Evolutionary conservation across 768 basidiomycete species (phyloP), one percentile per base, ranked within the genome.

Genomic region (Tephrocybe sp.): DNA sequence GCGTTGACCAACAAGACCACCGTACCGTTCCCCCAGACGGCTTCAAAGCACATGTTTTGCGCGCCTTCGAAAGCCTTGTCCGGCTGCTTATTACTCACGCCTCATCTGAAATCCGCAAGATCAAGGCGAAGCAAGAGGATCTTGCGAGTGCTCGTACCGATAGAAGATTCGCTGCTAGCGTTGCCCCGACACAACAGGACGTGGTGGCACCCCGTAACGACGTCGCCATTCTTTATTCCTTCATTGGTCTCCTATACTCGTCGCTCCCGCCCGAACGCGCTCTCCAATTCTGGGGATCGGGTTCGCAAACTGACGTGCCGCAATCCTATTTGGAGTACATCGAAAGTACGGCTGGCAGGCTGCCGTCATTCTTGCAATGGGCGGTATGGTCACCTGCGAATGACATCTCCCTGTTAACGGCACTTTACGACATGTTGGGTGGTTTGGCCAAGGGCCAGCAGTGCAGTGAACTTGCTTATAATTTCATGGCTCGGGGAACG

Each of bases 61-160:
- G 77, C 26, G 75, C 78, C 5, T 85, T 90, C 54, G 93, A 94
- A 62, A 73, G 74, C 0, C 80, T 93, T 11, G 68, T 94, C 21
- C 79, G 86, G 38, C 83, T 84, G 6, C 67, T 89, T 24, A 83
- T 91, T 62, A 84, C 79, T 0, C 85, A 88, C 53, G 88, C 89
- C 2, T 88, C 87, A 6, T 89, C 89, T 0, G 88, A 90, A 65
- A 74, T 90, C 30, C 80, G 88, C 30, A 90, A 90, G 66, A 88
- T 97, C 65, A 91, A 93, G 62, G 90, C 93, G 56, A 73, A 87
- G 25, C 94, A 97, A 64, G 93, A 96, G 66, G 93, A 97, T 63
- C 74, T 91, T 38, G 85, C 87, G 0, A 84, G 74, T 55, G 79
- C 80, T 20, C 78, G 88, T 10, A 77, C 81, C 3, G 85, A 86